Percentiles rank a stretch among this genome's conserved stretches.
phyloP scores from a whole-genome alignment of 148 eudicot genomes.

The Rhododendron henanense region DNA sequence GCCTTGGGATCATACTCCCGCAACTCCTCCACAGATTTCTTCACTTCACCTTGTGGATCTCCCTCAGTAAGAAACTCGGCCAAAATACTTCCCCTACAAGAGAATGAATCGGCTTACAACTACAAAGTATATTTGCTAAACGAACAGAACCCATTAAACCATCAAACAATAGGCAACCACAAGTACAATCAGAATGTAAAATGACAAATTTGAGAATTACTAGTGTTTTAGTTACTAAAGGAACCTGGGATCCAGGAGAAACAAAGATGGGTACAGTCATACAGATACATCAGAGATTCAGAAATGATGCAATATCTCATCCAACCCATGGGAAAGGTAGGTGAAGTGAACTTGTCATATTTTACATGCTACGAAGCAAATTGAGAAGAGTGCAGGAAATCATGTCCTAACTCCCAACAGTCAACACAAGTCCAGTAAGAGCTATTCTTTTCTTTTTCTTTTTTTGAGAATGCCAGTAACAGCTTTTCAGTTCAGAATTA shows the following conservation, averaged over 20 bases:
- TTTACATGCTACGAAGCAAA: not conserved
- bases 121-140: not conserved
- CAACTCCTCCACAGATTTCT: conserved; percentile 64
- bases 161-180: not conserved
- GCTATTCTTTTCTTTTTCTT: not conserved
- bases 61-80: conserved; percentile 67
- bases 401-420: not conserved
- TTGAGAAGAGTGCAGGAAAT: not conserved
- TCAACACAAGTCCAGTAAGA: not conserved
- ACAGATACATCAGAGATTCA: not conserved
- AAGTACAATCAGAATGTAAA: not conserved
- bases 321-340: not conserved
- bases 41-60: conserved; percentile 41
- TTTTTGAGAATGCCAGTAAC: not conserved
- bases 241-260: not conserved
- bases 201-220: not conserved
- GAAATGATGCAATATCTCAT: not conserved
- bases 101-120: not conserved
- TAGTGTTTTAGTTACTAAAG: not conserved
- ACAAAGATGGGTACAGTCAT: not conserved
- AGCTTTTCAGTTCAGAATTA: not conserved
- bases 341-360: not conserved
- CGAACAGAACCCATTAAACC: not conserved
- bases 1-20: conserved; percentile 31
- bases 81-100: conserved; percentile 49